Base-by-base conservation (phyloP, 148 eudicot genomes). In the Oxyria digyna region DNA sequence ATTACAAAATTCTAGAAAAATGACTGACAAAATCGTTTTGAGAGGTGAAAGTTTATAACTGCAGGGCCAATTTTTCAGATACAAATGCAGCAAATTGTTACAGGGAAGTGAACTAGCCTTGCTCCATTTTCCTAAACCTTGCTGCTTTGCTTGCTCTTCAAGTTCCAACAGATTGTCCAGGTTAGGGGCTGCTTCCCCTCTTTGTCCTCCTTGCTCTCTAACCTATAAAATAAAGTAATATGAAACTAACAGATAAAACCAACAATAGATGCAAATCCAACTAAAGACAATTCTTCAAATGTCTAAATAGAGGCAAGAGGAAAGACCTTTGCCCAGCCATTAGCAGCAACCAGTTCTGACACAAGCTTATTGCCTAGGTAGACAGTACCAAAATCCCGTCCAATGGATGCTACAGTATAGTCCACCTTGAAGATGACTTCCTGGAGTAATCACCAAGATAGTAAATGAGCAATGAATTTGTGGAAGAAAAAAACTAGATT, bases 251-350 rank as follows among this genome's bases (percentile, higher is more conserved):
- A 1, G 64, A 57, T 18, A 4, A 57, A 57, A 63, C 48, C 67
- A 68, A 67, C 67, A 68, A 67, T 13, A 74, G n/a, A 8, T 27
- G 4, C 33, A 27, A n/a, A 40, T 29, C 54, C 37, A 68, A 70
- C 43, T 32, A 54, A 35, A 38, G 59, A 41, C 54, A 49, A 45
- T 3, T 21, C 20, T 43, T 49, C 14, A 37, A 70, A 12, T 1
- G 3, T 40, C 4, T 6, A 66, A 66, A 66, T 6, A 66, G 21
- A 40, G 64, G 62, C 20, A 37, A 45, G 48, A 54, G 11, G 20
- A 27, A 45, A 59, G 33, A 95, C 99, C 99, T 91, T 95, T 43
- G 96, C 97, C 99, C 97, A 95, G 82, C 99, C 99, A 50, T 76
- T 78, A 72, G 91, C 74, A 79, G 89, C 96, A 77, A 89, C 94